Conservation (phyloP, 1,139 yeast species). For the Candida sp. region DNA sequence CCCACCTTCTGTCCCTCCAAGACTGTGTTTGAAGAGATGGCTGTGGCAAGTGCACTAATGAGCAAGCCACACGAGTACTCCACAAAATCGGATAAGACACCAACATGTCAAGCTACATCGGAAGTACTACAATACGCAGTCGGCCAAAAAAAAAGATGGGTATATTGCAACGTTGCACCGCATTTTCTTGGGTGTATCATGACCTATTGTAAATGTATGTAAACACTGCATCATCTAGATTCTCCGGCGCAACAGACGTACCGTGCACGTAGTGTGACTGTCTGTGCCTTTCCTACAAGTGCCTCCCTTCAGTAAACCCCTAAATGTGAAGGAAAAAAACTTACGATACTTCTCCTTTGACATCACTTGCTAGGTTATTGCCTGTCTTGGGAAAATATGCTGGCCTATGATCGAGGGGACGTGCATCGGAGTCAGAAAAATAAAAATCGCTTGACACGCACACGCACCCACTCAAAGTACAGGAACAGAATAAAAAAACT, state of each 20-base stretch:
- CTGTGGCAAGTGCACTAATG: too few species aligned
- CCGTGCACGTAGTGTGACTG: background rate
- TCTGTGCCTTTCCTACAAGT: background rate
- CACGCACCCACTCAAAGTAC: background rate
- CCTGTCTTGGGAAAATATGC: background rate
- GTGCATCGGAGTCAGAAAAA: conserved; percentile 1
- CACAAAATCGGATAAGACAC: too few species aligned
- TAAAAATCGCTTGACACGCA: background rate
- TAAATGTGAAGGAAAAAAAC: background rate
- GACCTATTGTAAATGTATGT: background rate
- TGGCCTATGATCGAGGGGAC: background rate
- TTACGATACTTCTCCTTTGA: background rate
- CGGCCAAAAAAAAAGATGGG: too few species aligned
- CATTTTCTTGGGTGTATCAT: background rate
- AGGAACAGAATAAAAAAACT: background rate
- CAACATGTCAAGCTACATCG: too few species aligned
- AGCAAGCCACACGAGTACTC: too few species aligned
- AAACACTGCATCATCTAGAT: background rate
- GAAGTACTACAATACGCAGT: background rate
- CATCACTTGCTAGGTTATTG: background rate
- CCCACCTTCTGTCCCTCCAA: too few species aligned
- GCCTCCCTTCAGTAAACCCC: background rate
- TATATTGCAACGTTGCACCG: background rate
- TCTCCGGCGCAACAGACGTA: background rate
- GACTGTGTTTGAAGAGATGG: too few species aligned